These are phyloP conservation scores for Trichoderma gracile DNA, from an alignment of 2,329 filamentous ascomycete genomes.

Conservation along the genomic window DNA sequence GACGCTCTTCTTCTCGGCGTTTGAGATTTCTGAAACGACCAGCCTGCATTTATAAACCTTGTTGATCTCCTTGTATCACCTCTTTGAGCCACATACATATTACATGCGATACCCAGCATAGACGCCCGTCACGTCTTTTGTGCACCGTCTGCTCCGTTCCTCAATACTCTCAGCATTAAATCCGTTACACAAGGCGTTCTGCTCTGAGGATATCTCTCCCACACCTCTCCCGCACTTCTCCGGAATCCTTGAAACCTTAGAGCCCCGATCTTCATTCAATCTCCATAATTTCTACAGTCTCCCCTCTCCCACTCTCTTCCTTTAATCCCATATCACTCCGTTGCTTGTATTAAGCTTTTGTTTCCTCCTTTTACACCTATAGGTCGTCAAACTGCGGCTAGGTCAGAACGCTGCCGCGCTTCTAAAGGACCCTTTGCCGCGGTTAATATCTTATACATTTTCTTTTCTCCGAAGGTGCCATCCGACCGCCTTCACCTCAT, in stretches of 20 bases:
- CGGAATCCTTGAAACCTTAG: constrained; percentile 4
- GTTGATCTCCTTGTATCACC: constrained; percentile 18
- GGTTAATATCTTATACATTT: constrained; percentile 7
- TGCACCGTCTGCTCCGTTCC: background rate
- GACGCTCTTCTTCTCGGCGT: constrained; percentile 8
- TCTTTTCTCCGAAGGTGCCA: constrained; percentile 5
- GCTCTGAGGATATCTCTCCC: background rate
- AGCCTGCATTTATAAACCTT: constrained; percentile 13
- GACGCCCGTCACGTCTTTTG: constrained; percentile 10
- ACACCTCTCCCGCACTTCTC: background rate
- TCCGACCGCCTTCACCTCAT: background rate
- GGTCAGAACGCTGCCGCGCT: constrained; percentile 12
- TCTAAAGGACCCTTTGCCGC: constrained; percentile 23
- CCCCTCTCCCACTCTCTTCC: background rate
- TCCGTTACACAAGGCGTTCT: background rate
- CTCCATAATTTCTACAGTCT: background rate
- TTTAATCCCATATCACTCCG: background rate
- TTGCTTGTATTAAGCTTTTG: background rate
- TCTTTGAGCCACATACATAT: constrained; percentile 7
- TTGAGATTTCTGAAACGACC: constrained; percentile 21
- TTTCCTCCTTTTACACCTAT: background rate
- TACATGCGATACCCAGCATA: constrained; percentile 4
- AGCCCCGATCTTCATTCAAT: constrained; percentile 13
- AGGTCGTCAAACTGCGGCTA: constrained; percentile 19
- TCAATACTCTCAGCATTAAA: background rate